Conservation (phyloP, 2,329 filamentous ascomycete species). For the Neopestalotiopsis sp. region DNA sequence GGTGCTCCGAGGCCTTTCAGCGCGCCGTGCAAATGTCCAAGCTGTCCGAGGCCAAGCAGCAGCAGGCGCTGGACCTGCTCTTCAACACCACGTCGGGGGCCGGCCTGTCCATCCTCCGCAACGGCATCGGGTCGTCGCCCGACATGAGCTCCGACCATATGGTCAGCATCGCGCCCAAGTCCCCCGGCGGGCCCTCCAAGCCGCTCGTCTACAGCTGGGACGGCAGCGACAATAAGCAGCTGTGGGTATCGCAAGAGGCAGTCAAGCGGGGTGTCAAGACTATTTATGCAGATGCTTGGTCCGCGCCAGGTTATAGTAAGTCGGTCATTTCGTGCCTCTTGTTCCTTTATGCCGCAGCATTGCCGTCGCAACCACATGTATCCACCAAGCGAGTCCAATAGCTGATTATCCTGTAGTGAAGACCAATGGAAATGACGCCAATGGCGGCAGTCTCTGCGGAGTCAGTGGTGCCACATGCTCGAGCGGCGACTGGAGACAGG, state of each 20-base stretch:
- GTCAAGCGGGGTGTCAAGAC: constrained; percentile 37
- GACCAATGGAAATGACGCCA: constrained; percentile 42
- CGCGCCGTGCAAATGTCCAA: constrained; percentile 36
- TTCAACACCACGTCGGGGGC: constrained; percentile 41
- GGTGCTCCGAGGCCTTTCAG: constrained; percentile 47
- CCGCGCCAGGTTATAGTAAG: constrained; percentile 42
- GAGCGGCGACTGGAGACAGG: constrained; percentile 45
- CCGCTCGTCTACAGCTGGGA: constrained; percentile 47
- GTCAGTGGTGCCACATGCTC: constrained; percentile 36
- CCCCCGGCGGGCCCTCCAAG: constrained; percentile 40
- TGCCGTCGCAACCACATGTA: not conserved
- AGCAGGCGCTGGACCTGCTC: constrained; percentile 39
- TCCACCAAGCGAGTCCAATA: fast-evolving
- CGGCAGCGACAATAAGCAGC: constrained; percentile 48
- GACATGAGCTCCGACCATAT: constrained; percentile 26
- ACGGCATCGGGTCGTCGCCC: constrained; percentile 38
- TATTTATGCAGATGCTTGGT: constrained; percentile 47
- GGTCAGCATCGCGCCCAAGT: constrained; percentile 45
- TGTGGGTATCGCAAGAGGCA: constrained; percentile 53
- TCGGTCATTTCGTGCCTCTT: not conserved
- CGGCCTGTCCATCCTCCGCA: constrained; percentile 42
- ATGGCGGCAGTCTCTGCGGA: constrained; percentile 44
- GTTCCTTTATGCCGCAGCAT: not conserved
- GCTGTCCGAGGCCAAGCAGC: constrained; percentile 36
- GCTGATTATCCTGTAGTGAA: constrained; percentile 35